Evolutionary conservation across 2,329 filamentous ascomycete genomes (phyloP).

Genomic region (Talaromyces amestolkiae): DNA sequence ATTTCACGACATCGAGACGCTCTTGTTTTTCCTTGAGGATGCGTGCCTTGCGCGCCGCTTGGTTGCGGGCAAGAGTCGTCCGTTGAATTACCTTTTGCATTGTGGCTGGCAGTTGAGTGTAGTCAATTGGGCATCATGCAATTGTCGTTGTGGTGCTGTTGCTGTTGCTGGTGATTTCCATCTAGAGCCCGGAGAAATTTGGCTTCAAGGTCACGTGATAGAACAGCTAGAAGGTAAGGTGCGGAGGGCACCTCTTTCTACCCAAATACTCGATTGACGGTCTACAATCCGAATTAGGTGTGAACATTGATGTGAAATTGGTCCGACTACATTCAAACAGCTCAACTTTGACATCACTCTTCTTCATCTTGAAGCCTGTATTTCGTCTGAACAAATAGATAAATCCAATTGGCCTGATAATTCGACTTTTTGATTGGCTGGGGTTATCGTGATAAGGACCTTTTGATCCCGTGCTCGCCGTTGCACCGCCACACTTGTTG

Average conservation of each 20-base stretch:
- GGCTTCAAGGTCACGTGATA: constrained; percentile 17
- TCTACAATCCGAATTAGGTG: not conserved
- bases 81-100: constrained; percentile 73
- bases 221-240: not conserved
- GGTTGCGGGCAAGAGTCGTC: constrained; percentile 64
- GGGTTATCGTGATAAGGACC: constrained; percentile 16
- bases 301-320: not conserved
- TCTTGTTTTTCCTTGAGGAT: constrained; percentile 44
- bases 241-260: not conserved
- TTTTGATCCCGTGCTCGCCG: constrained; percentile 3
- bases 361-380: not conserved
- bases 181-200: constrained; percentile 11
- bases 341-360: not conserved
- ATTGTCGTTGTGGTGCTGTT: not conserved
- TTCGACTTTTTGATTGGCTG: constrained; percentile 1
- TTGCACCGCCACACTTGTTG: constrained; percentile 14
- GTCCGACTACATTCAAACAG: not conserved
- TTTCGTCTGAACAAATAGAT: not conserved
- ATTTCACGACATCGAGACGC: constrained; percentile 36
- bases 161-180: constrained; percentile 22
- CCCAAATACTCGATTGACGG: not conserved
- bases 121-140: constrained; percentile 1
- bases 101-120: constrained; percentile 11
- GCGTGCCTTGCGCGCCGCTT: constrained; percentile 50
- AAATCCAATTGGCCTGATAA: not conserved